These are phyloP conservation scores for Adansonia digitata DNA, from an alignment of 345 rosid genomes.

Conservation along the genomic window DNA sequence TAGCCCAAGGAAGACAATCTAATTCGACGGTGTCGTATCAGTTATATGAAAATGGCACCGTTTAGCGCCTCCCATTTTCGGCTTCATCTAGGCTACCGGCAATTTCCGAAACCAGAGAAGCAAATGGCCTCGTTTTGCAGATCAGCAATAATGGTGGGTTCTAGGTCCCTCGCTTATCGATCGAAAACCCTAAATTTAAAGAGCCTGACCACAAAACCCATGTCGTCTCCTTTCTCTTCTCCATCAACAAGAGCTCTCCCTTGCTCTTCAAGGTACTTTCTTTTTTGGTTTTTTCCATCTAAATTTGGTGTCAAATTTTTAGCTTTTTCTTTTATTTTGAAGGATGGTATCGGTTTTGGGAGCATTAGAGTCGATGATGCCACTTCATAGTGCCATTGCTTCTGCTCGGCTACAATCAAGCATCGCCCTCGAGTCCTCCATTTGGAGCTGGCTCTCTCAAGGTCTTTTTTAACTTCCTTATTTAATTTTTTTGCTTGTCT, in stretches of 20 bases:
- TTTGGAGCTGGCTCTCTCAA: constrained; percentile 90
- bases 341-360: constrained; percentile 65
- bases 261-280: constrained; percentile 43
- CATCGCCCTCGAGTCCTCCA: constrained; percentile 76
- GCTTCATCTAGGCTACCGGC: no score
- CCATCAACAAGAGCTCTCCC: constrained; percentile 32
- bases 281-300: neutral
- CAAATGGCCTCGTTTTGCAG: constrained; percentile 38
- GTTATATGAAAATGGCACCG: neutral
- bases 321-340: neutral
- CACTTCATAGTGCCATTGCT: constrained; percentile 78
- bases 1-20: neutral
- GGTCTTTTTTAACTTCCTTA: constrained; percentile 34
- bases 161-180: constrained; percentile 24
- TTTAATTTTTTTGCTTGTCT: neutral
- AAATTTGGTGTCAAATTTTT: neutral
- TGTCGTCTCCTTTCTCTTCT: constrained; percentile 25
- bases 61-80: no score
- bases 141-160: constrained; percentile 28
- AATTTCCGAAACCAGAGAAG: no score
- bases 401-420: constrained; percentile 72
- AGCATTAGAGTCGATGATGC: constrained; percentile 67
- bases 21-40: neutral
- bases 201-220: constrained; percentile 22
- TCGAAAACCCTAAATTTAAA: constrained; percentile 25